Evolutionary conservation across 441 rosid genomes (phyloP), one percentile per base, ranked within the genome.

Genomic region (Syzygium syzygioides): DNA sequence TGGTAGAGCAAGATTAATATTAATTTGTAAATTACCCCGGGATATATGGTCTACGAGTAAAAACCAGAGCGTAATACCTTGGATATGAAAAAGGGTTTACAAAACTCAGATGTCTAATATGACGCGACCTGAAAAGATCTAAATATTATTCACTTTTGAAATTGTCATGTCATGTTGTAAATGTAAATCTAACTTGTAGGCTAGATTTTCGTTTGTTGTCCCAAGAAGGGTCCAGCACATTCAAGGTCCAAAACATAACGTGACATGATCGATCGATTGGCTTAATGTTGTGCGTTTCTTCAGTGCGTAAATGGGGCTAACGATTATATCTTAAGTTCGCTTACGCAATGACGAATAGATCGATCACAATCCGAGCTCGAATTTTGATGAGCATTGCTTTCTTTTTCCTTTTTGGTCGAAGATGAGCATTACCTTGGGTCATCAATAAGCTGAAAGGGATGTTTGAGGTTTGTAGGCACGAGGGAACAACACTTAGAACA

Each of bases 221-320:
- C 68, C 19, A 0, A 28, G 32, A n/a, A 60, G 18, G 4, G 68
- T 2, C 14, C 34, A 15, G 14, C 0, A 0, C 0, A 7, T 12
- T 28, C 30, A 17, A n/a, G 68, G 28, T 62, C 14, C 18, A n/a
- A 14, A 62, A 2, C 68, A 62, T 14, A 2, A 2, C 0, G 34
- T 9, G 1, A 62, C 32, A 14, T 62, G 28, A 62, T n/a, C 34
- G 30, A 62, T n/a, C 7, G 68, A 28, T 60, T n/a, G 68, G 4
- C 34, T 62, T 0, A 28, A 28, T 2, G 15, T 28, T 10, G 0
- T 0, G 68, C 4, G 0, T 62, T n/a, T 62, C 14, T 62, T 3
- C n/a, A 28, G 30, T 26, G 15, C 7, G 13, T 59, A 59, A 59
- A 26, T 26, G 3, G 0, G 26, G 30, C 0, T 60, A 15, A 30